Evolutionary conservation across 768 basidiomycete species (phyloP), one percentile per base, ranked within the genome.

Genomic region (Lentinula lateritia): DNA sequence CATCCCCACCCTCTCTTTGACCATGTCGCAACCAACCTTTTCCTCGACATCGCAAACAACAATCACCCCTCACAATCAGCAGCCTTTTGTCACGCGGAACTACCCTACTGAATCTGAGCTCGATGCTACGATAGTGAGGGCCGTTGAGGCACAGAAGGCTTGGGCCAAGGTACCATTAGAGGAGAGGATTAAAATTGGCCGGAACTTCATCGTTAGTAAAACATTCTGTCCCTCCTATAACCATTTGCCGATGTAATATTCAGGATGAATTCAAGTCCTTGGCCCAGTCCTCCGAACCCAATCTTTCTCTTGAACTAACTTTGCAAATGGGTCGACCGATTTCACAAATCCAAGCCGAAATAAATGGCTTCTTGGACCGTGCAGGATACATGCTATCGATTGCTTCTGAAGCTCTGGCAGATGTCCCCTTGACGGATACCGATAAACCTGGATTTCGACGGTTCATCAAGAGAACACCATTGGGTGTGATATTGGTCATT

Each of bases 301-400:
- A 90, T 35, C 82, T 93, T 13, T 84, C 86, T 0, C 68, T 82
- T 36, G 95, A 98, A 66, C 77, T 98, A 57, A 87, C 93, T 0
- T 66, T 87, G 57, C 92, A 97, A 74, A 98, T 99, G 90, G 96
- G 96, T 41, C 79, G 94, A 50, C 96, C 96, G 0, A 80, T 93
- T 53, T 82, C 85, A 0, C 93, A 95, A 70, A 78, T 79, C 41
- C 74, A 85, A 12, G 92, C 92, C 6, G 96, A 98, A 72, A 78
- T 96, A 42, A 79, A 81, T 32, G 93, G 94, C 0, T 85, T 90
- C 46, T 70, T 96, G 28, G 90, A 90, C 53, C 86, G 96, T 28
- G 89, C 93, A 7, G 77, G 82, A 45, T 91, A 95, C 71, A 84
- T 98, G 83, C 77, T 97, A 55, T 84, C 85, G 52, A 94, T 96